Conservation (phyloP, 331 rosid genomes). For the Phaseolus coccineus region DNA sequence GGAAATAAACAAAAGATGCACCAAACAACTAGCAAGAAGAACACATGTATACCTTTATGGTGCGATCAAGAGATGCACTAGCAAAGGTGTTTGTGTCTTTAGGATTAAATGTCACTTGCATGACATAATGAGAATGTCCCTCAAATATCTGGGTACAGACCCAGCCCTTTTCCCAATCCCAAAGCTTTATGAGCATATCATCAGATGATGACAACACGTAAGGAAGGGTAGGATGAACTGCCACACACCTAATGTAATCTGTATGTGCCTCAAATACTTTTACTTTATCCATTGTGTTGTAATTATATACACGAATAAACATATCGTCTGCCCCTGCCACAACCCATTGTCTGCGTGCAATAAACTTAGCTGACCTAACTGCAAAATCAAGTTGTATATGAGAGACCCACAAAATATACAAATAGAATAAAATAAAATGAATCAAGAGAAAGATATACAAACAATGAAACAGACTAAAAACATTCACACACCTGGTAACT, state of each 20-base stretch:
- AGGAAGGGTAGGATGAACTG: conserved; percentile 94
- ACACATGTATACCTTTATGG: conserved; percentile 77
- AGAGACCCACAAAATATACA: conserved; percentile 43
- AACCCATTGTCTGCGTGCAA: conserved; percentile 84
- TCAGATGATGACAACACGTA: conserved; percentile 82
- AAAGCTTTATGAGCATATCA: conserved; percentile 92
- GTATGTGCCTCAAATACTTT: conserved; percentile 93
- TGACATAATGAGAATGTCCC: conserved; percentile 98
- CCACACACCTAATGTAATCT: conserved; percentile 92
- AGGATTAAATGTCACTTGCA: conserved; percentile 99
- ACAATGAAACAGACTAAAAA: conserved; percentile 36
- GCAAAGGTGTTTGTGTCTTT: conserved; percentile 99
- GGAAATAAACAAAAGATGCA: conserved; percentile 6
- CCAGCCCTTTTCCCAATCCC: conserved; percentile 99
- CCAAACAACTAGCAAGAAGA: conserved; percentile 31
- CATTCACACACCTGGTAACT: conserved; percentile 79
- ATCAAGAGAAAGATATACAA: conserved; percentile 34
- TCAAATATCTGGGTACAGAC: conserved; percentile 96
- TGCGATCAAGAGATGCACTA: conserved; percentile 99
- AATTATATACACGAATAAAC: conserved; percentile 82
- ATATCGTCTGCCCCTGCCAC: conserved; percentile 96
- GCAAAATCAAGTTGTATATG: conserved; percentile 52
- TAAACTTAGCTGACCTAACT: conserved; percentile 96
- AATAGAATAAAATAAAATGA: conserved; percentile 34
- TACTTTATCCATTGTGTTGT: conserved; percentile 83